These are phyloP conservation scores for Sanghuangporus baumii DNA, from an alignment of 1,284 basidiomycete species.

Conservation along the genomic window DNA sequence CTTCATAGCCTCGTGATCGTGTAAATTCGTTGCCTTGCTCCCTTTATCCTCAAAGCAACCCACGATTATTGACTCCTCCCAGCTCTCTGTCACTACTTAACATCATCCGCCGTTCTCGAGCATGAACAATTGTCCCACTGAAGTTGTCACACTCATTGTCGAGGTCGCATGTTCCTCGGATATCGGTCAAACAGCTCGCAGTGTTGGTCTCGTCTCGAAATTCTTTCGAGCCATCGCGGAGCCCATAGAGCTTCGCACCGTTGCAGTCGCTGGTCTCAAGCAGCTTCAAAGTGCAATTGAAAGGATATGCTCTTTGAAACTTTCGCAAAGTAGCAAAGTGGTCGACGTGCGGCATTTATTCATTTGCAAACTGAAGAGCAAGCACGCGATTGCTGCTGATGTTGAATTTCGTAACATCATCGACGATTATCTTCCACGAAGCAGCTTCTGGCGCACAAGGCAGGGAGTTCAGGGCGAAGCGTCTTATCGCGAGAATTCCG, in stretches of 20 bases:
- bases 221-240: constrained; percentile 3
- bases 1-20: too few species aligned
- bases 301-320: neutral
- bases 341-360: neutral
- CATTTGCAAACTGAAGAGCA: neutral
- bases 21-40: too few species aligned
- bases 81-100: too few species aligned
- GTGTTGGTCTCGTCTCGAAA: constrained; percentile 3
- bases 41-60: too few species aligned
- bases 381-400: neutral
- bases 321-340: neutral
- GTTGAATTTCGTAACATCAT: neutral
- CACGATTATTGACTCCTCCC: too few species aligned
- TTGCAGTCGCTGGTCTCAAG: neutral
- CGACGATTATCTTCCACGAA: neutral
- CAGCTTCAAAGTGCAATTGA: neutral
- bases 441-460: neutral
- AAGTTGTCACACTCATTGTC: neutral
- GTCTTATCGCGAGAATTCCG: neutral
- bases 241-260: constrained; percentile 2
- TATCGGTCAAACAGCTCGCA: constrained; percentile 1
- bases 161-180: neutral
- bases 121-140: neutral
- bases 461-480: neutral
- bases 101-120: too few species aligned